phyloP scores from a whole-genome alignment of 78 protist genomes.

The Speleostelium caveatum region DNA sequence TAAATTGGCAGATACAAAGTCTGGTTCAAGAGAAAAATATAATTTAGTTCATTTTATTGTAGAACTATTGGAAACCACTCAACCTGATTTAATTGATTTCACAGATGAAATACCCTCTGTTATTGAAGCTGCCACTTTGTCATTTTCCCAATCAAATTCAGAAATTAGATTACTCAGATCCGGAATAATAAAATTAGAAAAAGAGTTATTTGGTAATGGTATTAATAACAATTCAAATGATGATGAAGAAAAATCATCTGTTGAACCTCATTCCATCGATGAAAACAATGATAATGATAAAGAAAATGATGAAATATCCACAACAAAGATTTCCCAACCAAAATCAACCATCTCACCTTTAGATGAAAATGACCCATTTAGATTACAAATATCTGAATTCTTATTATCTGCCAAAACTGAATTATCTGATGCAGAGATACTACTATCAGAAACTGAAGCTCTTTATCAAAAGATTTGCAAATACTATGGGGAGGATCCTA shows the following conservation, averaged over 20 bases:
- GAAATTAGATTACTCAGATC: conserved; percentile 55
- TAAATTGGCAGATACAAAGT: conserved; percentile 81
- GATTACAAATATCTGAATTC: conserved; percentile 59
- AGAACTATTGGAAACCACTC: conserved; percentile 16
- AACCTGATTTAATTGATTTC: conserved; percentile 48
- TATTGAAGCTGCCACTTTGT: conserved; percentile 50
- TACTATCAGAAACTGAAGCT: conserved; percentile 33
- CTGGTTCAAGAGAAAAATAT: conserved; percentile 58
- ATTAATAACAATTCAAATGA: not conserved
- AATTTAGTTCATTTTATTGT: conserved; percentile 58
- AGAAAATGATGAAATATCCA: not conserved
- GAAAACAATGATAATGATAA: conserved; percentile 11
- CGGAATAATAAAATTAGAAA: conserved; percentile 43
- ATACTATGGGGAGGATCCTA: conserved; percentile 62
- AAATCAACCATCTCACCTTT: conserved; percentile 5
- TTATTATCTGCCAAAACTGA: conserved; percentile 64
- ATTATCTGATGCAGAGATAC: conserved; percentile 39
- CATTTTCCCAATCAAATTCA: conserved; percentile 23
- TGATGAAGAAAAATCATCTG: not conserved
- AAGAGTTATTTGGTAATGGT: conserved; percentile 1
- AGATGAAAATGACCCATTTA: conserved; percentile 66
- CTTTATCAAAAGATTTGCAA: conserved; percentile 24
- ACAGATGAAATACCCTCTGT: conserved; percentile 59
- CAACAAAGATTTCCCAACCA: no score
- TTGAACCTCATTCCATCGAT: not conserved